These are phyloP conservation scores for Rhodotorula sp. DNA, from an alignment of 1,284 basidiomycete genomes.

Conservation along the genomic window DNA sequence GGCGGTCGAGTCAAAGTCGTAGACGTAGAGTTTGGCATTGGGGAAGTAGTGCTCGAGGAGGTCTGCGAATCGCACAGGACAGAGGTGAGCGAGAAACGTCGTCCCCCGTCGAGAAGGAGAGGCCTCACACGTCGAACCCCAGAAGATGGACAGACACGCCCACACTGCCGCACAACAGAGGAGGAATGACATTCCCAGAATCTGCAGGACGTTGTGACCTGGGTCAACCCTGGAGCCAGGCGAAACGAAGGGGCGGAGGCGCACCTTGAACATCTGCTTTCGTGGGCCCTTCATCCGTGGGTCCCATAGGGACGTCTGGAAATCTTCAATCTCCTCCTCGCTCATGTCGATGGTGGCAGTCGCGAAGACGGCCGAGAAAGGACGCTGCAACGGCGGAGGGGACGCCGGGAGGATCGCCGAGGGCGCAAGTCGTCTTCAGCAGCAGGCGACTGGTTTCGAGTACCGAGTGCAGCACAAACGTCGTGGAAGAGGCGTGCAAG, in stretches of 20 bases:
- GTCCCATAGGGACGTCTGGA: conserved; percentile 2
- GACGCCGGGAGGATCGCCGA: too few relatives aligned
- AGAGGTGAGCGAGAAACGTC: background rate
- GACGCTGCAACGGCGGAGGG: too few relatives aligned
- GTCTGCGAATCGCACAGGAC: conserved; percentile 16
- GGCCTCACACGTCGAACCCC: conserved; percentile 40
- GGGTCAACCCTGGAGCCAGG: background rate
- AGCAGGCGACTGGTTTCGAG: background rate
- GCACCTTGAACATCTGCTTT: conserved; percentile 26
- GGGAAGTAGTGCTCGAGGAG: conserved; percentile 38
- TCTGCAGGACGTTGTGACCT: background rate
- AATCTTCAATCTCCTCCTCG: conserved; percentile 1
- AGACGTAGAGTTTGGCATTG: conserved; percentile 44
- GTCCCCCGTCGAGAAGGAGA: too few relatives aligned
- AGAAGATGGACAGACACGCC: conserved; percentile 46
- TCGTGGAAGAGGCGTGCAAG: background rate
- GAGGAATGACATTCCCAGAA: conserved; percentile 38
- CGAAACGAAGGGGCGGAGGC: background rate
- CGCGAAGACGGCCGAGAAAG: too few relatives aligned
- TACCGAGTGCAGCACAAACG: background rate
- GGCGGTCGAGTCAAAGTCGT: conserved; percentile 44
- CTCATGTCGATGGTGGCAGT: background rate
- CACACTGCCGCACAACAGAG: conserved; percentile 46
- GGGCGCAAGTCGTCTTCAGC: too few relatives aligned
- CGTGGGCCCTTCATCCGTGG: background rate